Conservation (phyloP, 129 eudicot species). For the Pulicaria dysenterica region DNA sequence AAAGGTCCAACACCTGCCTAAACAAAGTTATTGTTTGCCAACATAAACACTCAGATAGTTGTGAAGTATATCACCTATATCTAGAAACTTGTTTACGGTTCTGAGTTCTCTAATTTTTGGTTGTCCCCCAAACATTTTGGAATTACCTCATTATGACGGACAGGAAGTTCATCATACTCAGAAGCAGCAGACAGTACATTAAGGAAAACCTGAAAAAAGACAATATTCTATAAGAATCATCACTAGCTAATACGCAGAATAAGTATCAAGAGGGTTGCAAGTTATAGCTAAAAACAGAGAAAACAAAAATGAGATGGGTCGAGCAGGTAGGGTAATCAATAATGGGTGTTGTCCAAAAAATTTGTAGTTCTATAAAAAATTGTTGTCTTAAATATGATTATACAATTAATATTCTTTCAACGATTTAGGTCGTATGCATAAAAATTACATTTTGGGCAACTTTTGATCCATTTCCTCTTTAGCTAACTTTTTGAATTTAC, state of each 20-base stretch:
- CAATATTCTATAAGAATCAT: not conserved
- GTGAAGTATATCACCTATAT: not conserved
- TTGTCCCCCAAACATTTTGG: conserved; percentile 13
- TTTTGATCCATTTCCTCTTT: not conserved
- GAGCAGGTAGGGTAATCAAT: not conserved
- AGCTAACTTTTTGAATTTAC: not conserved
- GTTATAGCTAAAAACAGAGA: not conserved
- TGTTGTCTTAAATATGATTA: not conserved
- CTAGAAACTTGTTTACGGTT: not conserved
- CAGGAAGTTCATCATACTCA: conserved; percentile 98
- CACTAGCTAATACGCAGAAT: not conserved
- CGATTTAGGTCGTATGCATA: not conserved
- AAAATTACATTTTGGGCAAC: not conserved
- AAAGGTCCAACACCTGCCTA: not conserved
- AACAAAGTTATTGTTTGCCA: conserved; percentile 12
- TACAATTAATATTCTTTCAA: not conserved
- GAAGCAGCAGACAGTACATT: conserved; percentile 92
- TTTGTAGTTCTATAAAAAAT: not conserved
- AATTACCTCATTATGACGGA: conserved; percentile 95
- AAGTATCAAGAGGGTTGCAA: not conserved
- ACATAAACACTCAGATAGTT: not conserved
- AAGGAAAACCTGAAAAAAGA: conserved; percentile 64
- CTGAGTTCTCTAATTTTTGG: not conserved
- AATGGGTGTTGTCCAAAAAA: not conserved
- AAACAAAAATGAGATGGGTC: not conserved